phyloP scores from a whole-genome alignment of 1,139 yeast genomes.

The Pichia sp. region DNA sequence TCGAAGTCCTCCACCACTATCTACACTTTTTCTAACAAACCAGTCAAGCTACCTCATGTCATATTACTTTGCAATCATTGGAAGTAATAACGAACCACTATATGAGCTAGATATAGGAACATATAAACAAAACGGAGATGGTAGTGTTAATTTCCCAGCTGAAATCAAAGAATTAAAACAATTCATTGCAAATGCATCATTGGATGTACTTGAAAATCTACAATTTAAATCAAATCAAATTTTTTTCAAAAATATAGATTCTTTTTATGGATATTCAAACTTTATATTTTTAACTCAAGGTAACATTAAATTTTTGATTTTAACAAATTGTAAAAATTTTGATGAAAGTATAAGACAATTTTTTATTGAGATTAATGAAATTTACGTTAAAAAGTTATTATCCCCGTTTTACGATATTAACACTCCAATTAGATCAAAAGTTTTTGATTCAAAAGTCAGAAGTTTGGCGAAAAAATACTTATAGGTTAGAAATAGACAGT shows the following conservation, averaged over 20 bases:
- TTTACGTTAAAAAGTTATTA: conserved; percentile 77
- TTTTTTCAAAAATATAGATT: conserved; percentile 74
- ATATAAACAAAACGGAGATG: conserved; percentile 58
- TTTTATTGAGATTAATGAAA: conserved; percentile 77
- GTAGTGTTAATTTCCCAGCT: conserved; percentile 55
- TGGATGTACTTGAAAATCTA: conserved; percentile 82
- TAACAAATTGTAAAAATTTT: conserved; percentile 42
- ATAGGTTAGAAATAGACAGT: conserved; percentile 21
- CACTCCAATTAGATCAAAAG: conserved; percentile 66
- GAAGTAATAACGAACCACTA: conserved; percentile 78
- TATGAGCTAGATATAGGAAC: conserved; percentile 87
- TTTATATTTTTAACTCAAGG: conserved; percentile 88
- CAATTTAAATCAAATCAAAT: conserved; percentile 71
- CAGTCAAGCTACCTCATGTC: conserved; percentile 34
- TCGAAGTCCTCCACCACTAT: too few species aligned
- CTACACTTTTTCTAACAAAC: neutral
- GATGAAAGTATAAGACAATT: conserved; percentile 71
- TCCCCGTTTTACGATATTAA: conserved; percentile 82
- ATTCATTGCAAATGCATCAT: conserved; percentile 78
- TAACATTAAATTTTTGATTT: conserved; percentile 68
- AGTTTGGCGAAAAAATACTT: conserved; percentile 71
- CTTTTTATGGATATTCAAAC: conserved; percentile 73
- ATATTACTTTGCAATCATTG: conserved; percentile 82
- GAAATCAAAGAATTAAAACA: conserved; percentile 79
- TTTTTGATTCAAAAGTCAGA: conserved; percentile 71